These are phyloP conservation scores for Curvularia lunata DNA, from an alignment of 2,329 filamentous ascomycete species.

Conservation along the genomic window DNA sequence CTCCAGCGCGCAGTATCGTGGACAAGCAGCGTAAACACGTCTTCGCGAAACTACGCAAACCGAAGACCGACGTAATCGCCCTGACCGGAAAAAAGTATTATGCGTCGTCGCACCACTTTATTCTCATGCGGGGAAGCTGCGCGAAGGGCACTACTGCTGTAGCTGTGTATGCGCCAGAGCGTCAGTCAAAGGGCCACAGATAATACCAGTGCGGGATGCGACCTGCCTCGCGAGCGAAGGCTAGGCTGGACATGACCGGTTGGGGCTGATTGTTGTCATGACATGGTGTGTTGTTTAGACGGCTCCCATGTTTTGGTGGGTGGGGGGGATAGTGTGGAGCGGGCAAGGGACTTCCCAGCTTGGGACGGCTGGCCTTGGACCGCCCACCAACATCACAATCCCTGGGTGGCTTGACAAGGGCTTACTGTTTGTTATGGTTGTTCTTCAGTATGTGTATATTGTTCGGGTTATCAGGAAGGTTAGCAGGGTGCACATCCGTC, in stretches of 20 bases:
- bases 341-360: constrained; percentile 21
- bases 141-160: constrained; percentile 6
- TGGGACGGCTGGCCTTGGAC: constrained; percentile 1
- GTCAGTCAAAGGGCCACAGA: constrained; percentile 28
- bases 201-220: constrained; percentile 14
- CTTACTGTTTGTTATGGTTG: not conserved
- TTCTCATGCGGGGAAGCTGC: constrained; percentile 33
- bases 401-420: not conserved
- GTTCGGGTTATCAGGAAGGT: constrained; percentile 1
- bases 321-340: constrained; percentile 17
- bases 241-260: constrained; percentile 22
- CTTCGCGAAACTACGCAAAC: constrained; percentile 3
- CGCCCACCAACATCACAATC: constrained; percentile 8
- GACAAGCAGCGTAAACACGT: not conserved
- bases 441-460: not conserved
- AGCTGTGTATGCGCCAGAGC: not conserved
- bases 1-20: constrained; percentile 8
- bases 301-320: constrained; percentile 22
- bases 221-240: constrained; percentile 20
- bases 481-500: not conserved
- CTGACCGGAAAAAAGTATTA: constrained; percentile 3
- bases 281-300: constrained; percentile 29
- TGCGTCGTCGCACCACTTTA: constrained; percentile 12
- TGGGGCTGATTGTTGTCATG: constrained; percentile 28
- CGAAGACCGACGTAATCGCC: constrained; percentile 11